phyloP scores from a whole-genome alignment of 768 basidiomycete genomes.

The Lentinula boryana region DNA sequence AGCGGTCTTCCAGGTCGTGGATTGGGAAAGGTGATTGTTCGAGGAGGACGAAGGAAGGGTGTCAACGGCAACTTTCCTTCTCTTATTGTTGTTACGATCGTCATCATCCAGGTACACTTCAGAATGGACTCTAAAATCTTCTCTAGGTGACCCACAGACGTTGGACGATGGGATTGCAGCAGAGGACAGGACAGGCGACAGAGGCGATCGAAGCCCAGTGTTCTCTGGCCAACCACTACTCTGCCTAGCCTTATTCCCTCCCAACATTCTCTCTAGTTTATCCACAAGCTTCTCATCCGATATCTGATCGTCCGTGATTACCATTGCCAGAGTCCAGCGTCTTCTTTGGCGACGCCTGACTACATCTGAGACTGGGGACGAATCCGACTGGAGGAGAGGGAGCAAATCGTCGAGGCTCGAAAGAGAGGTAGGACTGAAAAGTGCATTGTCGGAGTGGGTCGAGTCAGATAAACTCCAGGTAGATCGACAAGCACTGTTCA shows the following conservation, averaged over 20 bases:
- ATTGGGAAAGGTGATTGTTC: not conserved
- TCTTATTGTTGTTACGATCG: not conserved
- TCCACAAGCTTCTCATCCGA: slow-evolving; percentile 30
- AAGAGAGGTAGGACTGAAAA: not conserved
- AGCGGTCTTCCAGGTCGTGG: slow-evolving; percentile 1
- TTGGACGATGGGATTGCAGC: not conserved
- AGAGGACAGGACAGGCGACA: not conserved
- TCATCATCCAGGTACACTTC: not conserved
- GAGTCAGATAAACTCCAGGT: not conserved
- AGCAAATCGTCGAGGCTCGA: not conserved
- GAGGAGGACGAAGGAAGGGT: not conserved
- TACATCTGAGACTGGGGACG: slow-evolving; percentile 1
- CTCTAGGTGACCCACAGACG: not conserved
- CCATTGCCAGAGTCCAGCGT: slow-evolving; percentile 25
- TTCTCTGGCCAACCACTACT: not conserved
- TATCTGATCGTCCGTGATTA: slow-evolving; percentile 31
- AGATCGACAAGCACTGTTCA: not conserved
- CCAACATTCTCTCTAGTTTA: slow-evolving; percentile 20
- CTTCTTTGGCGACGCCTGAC: not conserved
- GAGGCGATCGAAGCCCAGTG: not conserved
- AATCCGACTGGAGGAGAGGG: not conserved
- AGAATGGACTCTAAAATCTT: not conserved
- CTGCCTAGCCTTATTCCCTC: not conserved
- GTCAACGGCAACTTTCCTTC: not conserved
- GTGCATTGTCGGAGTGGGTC: not conserved